These are phyloP conservation scores for Pneumocystis murina DNA, from an alignment of 1,139 yeast genomes.

Conservation along the genomic window DNA sequence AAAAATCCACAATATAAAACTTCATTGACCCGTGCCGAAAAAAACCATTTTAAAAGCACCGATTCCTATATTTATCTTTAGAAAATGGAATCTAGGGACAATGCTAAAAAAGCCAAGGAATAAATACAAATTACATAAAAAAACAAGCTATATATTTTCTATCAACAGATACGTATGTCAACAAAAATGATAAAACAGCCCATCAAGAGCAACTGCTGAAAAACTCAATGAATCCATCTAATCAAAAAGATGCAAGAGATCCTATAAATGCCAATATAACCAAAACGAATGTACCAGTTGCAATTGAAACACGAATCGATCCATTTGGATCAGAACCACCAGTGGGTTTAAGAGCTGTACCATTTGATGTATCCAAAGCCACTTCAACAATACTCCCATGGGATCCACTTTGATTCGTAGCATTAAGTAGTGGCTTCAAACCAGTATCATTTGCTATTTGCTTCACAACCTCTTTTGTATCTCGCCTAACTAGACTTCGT, in stretches of 20 bases:
- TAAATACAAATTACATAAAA: background rate
- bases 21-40: no score
- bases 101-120: no score
- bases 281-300: background rate
- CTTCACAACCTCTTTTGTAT: no score
- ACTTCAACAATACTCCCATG: no score
- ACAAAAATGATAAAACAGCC: background rate
- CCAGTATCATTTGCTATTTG: no score
- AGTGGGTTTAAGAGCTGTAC: background rate
- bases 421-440: no score
- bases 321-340: background rate
- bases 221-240: background rate
- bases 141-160: background rate
- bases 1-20: no score
- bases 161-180: background rate
- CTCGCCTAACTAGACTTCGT: no score
- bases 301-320: background rate
- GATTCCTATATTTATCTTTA: no score
- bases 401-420: no score
- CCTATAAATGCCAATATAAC: background rate
- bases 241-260: background rate
- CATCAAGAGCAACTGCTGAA: background rate
- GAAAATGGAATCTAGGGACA: no score
- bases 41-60: no score
- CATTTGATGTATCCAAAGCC: background rate